Evolutionary conservation across 257 asterid genomes (phyloP).

Genomic region (Nicotiana otophora): DNA sequence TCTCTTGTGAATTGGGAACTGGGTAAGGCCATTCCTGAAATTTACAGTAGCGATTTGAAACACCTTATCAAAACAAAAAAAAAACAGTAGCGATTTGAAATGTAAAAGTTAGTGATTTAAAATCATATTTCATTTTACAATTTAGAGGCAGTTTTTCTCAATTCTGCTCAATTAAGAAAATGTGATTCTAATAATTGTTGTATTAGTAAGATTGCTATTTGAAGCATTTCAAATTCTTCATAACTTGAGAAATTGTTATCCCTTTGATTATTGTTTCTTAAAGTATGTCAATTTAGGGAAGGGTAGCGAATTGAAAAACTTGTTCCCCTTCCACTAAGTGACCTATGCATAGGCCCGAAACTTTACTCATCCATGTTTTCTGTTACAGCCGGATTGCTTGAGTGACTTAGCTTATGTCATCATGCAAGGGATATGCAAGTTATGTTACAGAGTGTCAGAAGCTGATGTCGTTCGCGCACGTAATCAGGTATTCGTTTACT

Average conservation of each 20-base stretch:
- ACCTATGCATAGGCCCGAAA: not conserved
- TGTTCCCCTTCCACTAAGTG: not conserved
- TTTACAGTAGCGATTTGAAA: not conserved
- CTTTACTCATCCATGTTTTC: not conserved
- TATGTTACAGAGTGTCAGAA: constrained; percentile 63
- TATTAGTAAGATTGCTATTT: not conserved
- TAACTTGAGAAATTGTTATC: not conserved
- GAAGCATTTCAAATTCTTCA: not conserved
- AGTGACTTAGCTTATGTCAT: constrained; percentile 70
- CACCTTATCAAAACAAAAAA: not conserved
- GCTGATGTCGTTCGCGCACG: constrained; percentile 77
- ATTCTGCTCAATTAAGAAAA: not conserved
- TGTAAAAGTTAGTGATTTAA: not conserved
- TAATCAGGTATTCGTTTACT: constrained; percentile 49
- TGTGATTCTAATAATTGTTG: not conserved
- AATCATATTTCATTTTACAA: not conserved
- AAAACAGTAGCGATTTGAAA: not conserved
- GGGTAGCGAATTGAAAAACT: not conserved
- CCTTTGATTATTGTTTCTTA: not conserved
- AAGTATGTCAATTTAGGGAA: not conserved
- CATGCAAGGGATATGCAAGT: constrained; percentile 65
- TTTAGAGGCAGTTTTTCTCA: not conserved
- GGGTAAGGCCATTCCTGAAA: not conserved
- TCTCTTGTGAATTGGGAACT: not conserved
- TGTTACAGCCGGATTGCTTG: constrained; percentile 73